Evolutionary conservation across 768 basidiomycete species (phyloP).

Genomic region (Lyophyllum atratum): DNA sequence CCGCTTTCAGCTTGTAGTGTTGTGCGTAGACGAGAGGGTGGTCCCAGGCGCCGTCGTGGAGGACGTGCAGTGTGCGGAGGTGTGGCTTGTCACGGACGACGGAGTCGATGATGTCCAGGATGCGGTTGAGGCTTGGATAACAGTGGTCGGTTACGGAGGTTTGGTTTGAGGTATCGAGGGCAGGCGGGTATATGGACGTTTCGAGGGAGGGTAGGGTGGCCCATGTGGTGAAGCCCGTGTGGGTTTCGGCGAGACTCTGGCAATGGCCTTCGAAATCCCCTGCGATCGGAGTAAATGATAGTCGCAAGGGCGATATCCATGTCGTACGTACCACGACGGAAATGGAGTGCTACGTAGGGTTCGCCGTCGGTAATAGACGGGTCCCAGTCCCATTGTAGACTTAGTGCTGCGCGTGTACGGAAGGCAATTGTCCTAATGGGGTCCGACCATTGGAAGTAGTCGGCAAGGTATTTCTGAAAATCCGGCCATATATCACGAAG

Average conservation of each 20-base stretch:
- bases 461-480: conserved; percentile 38
- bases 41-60: conserved; percentile 51
- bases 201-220: conserved; percentile 42
- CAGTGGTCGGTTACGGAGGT: conserved; percentile 46
- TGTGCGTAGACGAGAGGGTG: conserved; percentile 46
- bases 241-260: conserved; percentile 30
- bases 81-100: conserved; percentile 37
- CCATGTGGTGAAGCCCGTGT: conserved; percentile 48
- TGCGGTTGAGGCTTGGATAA: conserved; percentile 41
- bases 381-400: conserved; percentile 27
- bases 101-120: conserved; percentile 38
- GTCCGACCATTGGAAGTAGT: conserved; percentile 44
- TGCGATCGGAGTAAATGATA: conserved; percentile 9
- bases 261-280: conserved; percentile 49
- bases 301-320: neutral
- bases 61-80: conserved; percentile 40
- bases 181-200: conserved; percentile 31
- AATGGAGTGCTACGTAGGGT: conserved; percentile 47
- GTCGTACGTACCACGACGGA: conserved; percentile 38
- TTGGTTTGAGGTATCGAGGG: conserved; percentile 34
- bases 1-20: conserved; percentile 37
- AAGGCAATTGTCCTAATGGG: conserved; percentile 33
- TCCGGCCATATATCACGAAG: conserved; percentile 42
- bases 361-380: conserved; percentile 28
- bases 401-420: conserved; percentile 34